Evolutionary conservation across 2,329 filamentous ascomycete genomes (phyloP).

Genomic region (Spiromastix sp.): DNA sequence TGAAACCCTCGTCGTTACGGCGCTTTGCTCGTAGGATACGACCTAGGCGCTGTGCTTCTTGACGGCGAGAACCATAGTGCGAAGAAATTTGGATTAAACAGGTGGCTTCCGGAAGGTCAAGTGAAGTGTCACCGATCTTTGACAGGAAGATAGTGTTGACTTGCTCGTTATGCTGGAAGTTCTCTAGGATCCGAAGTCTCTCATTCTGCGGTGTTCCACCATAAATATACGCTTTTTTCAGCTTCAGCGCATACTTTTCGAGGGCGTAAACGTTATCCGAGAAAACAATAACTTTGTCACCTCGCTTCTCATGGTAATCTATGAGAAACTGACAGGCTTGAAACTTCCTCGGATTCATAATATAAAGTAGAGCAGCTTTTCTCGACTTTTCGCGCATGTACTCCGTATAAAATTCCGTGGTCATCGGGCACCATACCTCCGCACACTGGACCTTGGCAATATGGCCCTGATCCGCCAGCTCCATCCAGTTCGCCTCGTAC

Average conservation of each 20-base stretch:
- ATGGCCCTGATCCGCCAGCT: slow-evolving; percentile 89
- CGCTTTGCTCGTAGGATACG: slow-evolving; percentile 91
- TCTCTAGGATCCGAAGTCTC: slow-evolving; percentile 76
- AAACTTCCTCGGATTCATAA: slow-evolving; percentile 97
- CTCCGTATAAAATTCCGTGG: slow-evolving; percentile 92
- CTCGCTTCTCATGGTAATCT: slow-evolving; percentile 87
- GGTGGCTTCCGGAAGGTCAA: slow-evolving; percentile 91
- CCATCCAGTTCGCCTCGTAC: slow-evolving; percentile 99
- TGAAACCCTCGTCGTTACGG: slow-evolving; percentile 95
- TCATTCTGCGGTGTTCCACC: slow-evolving; percentile 79
- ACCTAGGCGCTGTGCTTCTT: slow-evolving; percentile 88
- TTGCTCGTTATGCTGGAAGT: slow-evolving; percentile 85
- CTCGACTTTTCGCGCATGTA: slow-evolving; percentile 65
- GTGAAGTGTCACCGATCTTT: slow-evolving; percentile 96
- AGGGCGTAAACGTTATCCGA: slow-evolving; percentile 95
- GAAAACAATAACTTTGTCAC: slow-evolving; percentile 97
- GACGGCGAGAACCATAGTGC: slow-evolving; percentile 91
- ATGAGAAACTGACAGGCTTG: slow-evolving; percentile 98
- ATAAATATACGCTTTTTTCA: slow-evolving; percentile 83
- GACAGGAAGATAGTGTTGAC: slow-evolving; percentile 92
- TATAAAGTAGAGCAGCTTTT: slow-evolving; percentile 65
- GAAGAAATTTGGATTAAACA: slow-evolving; percentile 96
- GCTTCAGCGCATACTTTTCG: slow-evolving; percentile 69
- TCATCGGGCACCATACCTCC: slow-evolving; percentile 99
- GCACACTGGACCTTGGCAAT: slow-evolving; percentile 97